A percentile compares a stretch with the other conserved stretches of the same genome.
phyloP scores from a whole-genome alignment of 2,329 filamentous ascomycete genomes.

The Fusarium phyllophilum region DNA sequence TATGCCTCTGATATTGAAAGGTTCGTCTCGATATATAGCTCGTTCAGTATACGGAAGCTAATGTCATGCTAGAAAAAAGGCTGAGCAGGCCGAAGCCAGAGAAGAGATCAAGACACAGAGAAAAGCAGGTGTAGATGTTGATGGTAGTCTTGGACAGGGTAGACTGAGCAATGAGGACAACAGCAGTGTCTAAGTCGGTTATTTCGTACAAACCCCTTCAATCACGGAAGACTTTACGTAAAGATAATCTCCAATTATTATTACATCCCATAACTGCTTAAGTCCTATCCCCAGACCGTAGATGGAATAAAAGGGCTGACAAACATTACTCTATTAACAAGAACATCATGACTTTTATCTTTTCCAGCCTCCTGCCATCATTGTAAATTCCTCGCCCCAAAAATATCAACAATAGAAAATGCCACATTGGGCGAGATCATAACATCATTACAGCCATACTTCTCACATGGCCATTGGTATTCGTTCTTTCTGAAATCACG shows the following conservation, averaged over 20 bases:
- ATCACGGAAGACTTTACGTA: not conserved
- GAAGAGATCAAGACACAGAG: slow-evolving; percentile 32
- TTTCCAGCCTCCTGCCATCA: slow-evolving; percentile 3
- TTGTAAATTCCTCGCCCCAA: not conserved
- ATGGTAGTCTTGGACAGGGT: slow-evolving; percentile 32
- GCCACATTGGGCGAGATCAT: slow-evolving; percentile 33
- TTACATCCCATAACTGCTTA: not conserved
- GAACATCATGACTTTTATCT: slow-evolving; percentile 5
- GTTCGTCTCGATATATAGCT: not conserved
- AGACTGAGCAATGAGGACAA: slow-evolving; percentile 28
- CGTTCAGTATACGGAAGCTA: not conserved
- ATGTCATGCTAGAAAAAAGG: slow-evolving; percentile 28
- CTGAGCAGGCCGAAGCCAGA: slow-evolving; percentile 33
- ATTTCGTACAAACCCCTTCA: not conserved
- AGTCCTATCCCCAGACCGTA: not conserved
- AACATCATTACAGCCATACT: slow-evolving; percentile 31
- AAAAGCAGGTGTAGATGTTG: slow-evolving; percentile 30
- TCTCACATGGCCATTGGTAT: not conserved
- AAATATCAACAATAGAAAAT: slow-evolving; percentile 24
- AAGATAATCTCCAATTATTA: not conserved
- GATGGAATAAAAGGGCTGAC: not conserved
- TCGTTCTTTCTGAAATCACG: slow-evolving; percentile 23
- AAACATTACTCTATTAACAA: slow-evolving; percentile 24
- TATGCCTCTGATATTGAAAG: slow-evolving; percentile 32
- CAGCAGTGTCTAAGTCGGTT: slow-evolving; percentile 8